These are phyloP conservation scores for Phytophthora europaea DNA, from an alignment of 352 stramenopile genomes.

Conservation along the genomic window DNA sequence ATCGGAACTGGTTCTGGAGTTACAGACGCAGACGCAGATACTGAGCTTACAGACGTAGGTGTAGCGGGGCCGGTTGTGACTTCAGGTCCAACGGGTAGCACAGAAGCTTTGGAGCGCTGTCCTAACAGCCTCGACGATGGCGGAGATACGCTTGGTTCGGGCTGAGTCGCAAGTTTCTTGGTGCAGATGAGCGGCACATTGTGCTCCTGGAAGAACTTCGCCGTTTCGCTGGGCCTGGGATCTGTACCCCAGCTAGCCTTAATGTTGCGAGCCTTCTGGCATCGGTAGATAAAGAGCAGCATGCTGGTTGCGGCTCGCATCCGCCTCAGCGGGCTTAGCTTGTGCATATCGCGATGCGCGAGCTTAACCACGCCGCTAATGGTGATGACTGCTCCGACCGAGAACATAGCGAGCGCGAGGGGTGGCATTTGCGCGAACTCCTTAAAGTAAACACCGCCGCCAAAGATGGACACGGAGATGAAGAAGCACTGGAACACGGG, in stretches of 20 bases:
- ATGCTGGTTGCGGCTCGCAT: conserved; percentile 64
- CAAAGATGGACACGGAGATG: conserved; percentile 92
- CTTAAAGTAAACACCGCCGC: conserved; percentile 91
- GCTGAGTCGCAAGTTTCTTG: conserved; percentile 23
- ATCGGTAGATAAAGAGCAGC: conserved; percentile 75
- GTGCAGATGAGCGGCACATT: conserved; percentile 21
- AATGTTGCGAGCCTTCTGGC: conserved; percentile 66
- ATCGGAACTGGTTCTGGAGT: neutral
- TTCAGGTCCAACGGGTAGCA: conserved; percentile 59
- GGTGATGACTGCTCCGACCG: conserved; percentile 73
- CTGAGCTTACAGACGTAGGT: conserved; percentile 15
- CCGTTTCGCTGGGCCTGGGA: conserved; percentile 13
- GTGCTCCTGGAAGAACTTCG: conserved; percentile 31
- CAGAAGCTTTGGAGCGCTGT: conserved; percentile 60
- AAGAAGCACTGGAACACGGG: conserved; percentile 92
- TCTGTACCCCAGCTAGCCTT: conserved; percentile 47
- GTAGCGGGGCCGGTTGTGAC: conserved; percentile 1
- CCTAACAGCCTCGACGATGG: conserved; percentile 9
- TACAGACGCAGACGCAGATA: neutral
- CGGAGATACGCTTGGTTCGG: conserved; percentile 3
- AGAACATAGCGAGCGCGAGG: conserved; percentile 74
- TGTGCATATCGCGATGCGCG: conserved; percentile 76
- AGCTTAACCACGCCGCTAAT: conserved; percentile 79
- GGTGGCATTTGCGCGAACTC: conserved; percentile 73
- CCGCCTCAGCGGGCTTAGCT: conserved; percentile 51